phyloP scores from a whole-genome alignment of 768 basidiomycete species.

The Lentinula aciculospora region DNA sequence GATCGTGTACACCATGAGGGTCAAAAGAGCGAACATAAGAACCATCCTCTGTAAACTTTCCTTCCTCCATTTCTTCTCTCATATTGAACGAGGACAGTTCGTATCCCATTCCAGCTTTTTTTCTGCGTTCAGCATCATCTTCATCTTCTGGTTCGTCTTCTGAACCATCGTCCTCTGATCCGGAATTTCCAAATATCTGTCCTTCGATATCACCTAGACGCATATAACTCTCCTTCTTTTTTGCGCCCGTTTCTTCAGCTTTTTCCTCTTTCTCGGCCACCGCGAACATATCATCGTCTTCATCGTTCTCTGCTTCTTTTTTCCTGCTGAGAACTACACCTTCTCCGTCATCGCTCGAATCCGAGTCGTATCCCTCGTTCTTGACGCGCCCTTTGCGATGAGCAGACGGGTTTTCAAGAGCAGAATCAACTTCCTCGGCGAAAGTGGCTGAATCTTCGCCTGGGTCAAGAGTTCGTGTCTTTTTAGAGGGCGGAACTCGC shows the following conservation, averaged over 20 bases:
- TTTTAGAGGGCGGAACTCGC: conserved; percentile 43
- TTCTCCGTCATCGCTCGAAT: conserved; percentile 92
- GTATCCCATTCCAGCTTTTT: conserved; percentile 88
- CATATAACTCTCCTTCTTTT: conserved; percentile 70
- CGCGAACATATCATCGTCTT: conserved; percentile 81
- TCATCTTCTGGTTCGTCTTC: conserved; percentile 64
- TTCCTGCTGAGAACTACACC: conserved; percentile 84
- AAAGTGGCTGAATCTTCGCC: conserved; percentile 71
- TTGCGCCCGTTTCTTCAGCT: conserved; percentile 22
- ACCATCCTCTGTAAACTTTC: conserved; percentile 94
- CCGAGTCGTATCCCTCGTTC: conserved; percentile 86
- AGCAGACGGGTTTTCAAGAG: conserved; percentile 61
- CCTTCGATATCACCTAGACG: conserved; percentile 95
- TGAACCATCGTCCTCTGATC: conserved; percentile 35
- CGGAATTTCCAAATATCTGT: conserved; percentile 74
- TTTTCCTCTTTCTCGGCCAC: conserved; percentile 55
- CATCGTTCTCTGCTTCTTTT: conserved; percentile 53
- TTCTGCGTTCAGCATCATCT: conserved; percentile 68
- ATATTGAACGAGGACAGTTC: conserved; percentile 97
- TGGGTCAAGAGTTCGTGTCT: conserved; percentile 76
- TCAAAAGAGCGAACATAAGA: conserved; percentile 82
- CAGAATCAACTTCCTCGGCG: conserved; percentile 70
- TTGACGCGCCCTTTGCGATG: conserved; percentile 71
- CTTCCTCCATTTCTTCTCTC: conserved; percentile 98
- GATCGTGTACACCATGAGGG: conserved; percentile 87